phyloP scores from a whole-genome alignment of 805 yeast species.

The Candida methanosorbosa region DNA sequence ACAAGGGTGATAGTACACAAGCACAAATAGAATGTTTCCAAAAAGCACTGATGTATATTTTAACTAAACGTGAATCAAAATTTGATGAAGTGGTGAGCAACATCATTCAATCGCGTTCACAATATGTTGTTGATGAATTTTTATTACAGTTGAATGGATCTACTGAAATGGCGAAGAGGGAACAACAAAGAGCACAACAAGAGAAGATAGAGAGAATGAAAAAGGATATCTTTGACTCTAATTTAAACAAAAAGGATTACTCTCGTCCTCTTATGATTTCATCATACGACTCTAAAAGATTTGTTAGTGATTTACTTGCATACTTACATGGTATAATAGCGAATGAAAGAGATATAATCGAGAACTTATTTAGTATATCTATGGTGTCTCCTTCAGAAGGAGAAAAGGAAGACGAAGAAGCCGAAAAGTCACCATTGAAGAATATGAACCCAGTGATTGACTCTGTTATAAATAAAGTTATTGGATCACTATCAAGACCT shows the following conservation, averaged over 20 bases:
- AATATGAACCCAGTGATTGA: constrained; percentile 12
- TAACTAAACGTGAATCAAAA: constrained; percentile 32
- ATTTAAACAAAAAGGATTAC: constrained; percentile 5
- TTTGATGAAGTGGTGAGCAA: constrained; percentile 53
- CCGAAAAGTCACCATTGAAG: constrained; percentile 7
- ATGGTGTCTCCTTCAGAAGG: no score
- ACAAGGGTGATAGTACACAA: constrained; percentile 5
- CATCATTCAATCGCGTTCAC: constrained; percentile 64
- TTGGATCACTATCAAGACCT: constrained; percentile 50
- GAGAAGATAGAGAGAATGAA: background rate
- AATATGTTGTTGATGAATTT: constrained; percentile 58
- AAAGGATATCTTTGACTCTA: constrained; percentile 8
- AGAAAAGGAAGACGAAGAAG: constrained; percentile 21
- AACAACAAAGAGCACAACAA: constrained; percentile 4
- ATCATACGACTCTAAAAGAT: constrained; percentile 75
- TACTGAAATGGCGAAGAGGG: constrained; percentile 5
- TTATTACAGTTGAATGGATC: constrained; percentile 41
- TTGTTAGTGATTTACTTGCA: constrained; percentile 81
- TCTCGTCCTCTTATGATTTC: constrained; percentile 48
- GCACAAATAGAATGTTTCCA: constrained; percentile 13
- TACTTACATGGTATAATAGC: constrained; percentile 80
- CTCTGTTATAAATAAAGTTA: constrained; percentile 37
- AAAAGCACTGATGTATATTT: constrained; percentile 20
- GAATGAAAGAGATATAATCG: constrained; percentile 74
- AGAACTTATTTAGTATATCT: constrained; percentile 52